Percentiles rank a stretch among this genome's conserved stretches.
These are phyloP conservation scores for Psilocybe tampanensis DNA, from an alignment of 768 basidiomycete genomes.

Conservation along the genomic window DNA sequence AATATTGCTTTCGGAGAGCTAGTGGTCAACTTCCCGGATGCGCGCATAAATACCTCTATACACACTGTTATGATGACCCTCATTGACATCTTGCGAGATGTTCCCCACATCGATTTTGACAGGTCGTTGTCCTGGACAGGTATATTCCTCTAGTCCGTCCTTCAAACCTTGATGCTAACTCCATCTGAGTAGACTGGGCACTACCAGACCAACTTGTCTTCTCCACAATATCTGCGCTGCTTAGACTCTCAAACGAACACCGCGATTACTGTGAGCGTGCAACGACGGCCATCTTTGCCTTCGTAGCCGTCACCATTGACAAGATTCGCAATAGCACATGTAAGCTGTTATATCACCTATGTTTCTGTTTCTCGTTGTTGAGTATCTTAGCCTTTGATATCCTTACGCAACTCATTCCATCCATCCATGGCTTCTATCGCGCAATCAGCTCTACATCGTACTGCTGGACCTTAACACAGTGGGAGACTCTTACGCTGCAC, in stretches of 20 bases:
- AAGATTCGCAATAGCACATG: conserved; percentile 56
- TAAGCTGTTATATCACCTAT: conserved; percentile 36
- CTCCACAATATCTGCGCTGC: conserved; percentile 74
- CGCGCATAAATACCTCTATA: conserved; percentile 51
- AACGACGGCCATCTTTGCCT: conserved; percentile 60
- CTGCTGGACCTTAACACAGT: conserved; percentile 70
- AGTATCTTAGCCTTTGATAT: conserved; percentile 59
- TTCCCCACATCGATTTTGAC: conserved; percentile 80
- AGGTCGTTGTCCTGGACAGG: conserved; percentile 80
- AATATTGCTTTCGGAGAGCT: conserved; percentile 86
- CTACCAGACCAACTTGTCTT: conserved; percentile 84
- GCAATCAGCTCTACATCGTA: conserved; percentile 81
- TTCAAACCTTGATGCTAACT: neutral
- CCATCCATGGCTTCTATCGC: conserved; percentile 85
- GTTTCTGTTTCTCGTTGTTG: neutral
- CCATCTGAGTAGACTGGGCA: conserved; percentile 67
- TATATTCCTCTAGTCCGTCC: conserved; percentile 29
- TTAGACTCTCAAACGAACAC: conserved; percentile 63
- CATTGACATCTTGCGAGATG: conserved; percentile 67
- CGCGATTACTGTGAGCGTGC: conserved; percentile 49
- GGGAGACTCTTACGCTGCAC: conserved; percentile 55
- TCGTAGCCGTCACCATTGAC: conserved; percentile 58
- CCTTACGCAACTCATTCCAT: conserved; percentile 75
- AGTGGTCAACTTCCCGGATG: conserved; percentile 62
- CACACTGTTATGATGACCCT: conserved; percentile 60